phyloP scores from a whole-genome alignment of 352 stramenopile species.

The Phytophthora fragariae region DNA sequence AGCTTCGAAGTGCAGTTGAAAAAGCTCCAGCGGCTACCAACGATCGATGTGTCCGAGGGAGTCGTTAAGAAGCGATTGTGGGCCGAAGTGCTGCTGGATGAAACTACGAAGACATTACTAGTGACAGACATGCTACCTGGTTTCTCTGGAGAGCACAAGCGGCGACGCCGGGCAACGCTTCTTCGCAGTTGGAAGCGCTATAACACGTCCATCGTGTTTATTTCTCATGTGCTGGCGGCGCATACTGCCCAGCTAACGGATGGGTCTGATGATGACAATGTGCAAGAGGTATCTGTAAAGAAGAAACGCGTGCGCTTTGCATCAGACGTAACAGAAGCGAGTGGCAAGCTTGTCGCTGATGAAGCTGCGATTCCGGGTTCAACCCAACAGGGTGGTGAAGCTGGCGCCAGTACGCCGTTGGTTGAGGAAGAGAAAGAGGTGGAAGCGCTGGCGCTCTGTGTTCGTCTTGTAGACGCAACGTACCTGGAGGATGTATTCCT shows the following conservation, averaged over 20 bases:
- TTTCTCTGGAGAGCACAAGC: constrained; percentile 73
- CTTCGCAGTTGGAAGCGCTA: constrained; percentile 84
- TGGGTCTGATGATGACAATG: constrained; percentile 21
- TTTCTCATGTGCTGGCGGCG: constrained; percentile 59
- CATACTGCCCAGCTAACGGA: constrained; percentile 27
- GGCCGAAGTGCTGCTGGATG: constrained; percentile 80
- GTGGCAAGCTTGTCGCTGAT: constrained; percentile 13
- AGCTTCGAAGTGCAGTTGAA: constrained; percentile 87
- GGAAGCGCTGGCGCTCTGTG: constrained; percentile 47
- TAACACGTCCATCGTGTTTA: constrained; percentile 72
- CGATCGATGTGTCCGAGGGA: constrained; percentile 78
- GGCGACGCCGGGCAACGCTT: constrained; percentile 68
- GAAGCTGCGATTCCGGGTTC: not conserved
- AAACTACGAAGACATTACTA: constrained; percentile 81
- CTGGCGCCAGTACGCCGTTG: not conserved
- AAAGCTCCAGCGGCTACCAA: constrained; percentile 81
- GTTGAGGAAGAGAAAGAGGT: constrained; percentile 34
- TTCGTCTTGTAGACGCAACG: constrained; percentile 58
- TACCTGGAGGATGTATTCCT: constrained; percentile 64
- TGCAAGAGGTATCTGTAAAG: constrained; percentile 32
- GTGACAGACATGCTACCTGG: constrained; percentile 86
- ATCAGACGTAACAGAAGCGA: constrained; percentile 34
- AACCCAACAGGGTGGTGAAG: constrained; percentile 8
- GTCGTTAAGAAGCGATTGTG: constrained; percentile 71
- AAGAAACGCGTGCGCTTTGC: constrained; percentile 80